A percentile compares a stretch with the other conserved stretches of the same genome.
phyloP scores from a whole-genome alignment of 306 rosid species.

The Begonia loranthoides region DNA sequence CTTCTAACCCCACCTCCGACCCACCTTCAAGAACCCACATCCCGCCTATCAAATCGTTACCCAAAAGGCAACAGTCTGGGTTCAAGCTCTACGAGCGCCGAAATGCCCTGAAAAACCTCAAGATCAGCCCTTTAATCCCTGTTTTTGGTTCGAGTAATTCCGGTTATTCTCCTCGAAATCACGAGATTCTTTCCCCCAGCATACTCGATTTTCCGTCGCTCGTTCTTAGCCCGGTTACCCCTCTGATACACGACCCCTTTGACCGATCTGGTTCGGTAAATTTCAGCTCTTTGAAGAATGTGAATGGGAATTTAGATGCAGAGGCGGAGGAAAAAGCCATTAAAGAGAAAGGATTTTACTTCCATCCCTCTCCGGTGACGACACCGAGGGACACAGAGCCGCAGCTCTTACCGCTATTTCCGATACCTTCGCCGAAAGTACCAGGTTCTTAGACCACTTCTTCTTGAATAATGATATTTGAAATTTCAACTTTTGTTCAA shows the following conservation, averaged over 20 bases:
- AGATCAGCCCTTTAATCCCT: constrained; percentile 53
- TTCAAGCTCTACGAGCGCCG: constrained; percentile 86
- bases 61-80: constrained; percentile 46
- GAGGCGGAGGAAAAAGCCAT: constrained; percentile 78
- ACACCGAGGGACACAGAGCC: constrained; percentile 76
- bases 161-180: constrained; percentile 50
- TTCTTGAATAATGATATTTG: neutral
- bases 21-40: constrained; percentile 33
- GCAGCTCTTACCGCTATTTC: constrained; percentile 69
- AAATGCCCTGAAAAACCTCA: constrained; percentile 54
- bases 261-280: constrained; percentile 30
- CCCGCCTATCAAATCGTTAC: constrained; percentile 56
- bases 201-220: constrained; percentile 80
- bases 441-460: constrained; percentile 57
- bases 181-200: constrained; percentile 78
- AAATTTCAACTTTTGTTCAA: constrained; percentile 1
- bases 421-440: constrained; percentile 71
- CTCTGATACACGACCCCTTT: constrained; percentile 75
- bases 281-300: constrained; percentile 10
- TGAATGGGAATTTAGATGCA: constrained; percentile 11
- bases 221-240: constrained; percentile 80
- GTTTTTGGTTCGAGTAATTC: constrained; percentile 17
- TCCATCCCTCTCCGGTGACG: constrained; percentile 69
- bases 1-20: constrained; percentile 19
- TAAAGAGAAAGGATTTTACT: constrained; percentile 68